Base-by-base conservation (phyloP, 805 yeast species). In the Candida ipomoeae region DNA sequence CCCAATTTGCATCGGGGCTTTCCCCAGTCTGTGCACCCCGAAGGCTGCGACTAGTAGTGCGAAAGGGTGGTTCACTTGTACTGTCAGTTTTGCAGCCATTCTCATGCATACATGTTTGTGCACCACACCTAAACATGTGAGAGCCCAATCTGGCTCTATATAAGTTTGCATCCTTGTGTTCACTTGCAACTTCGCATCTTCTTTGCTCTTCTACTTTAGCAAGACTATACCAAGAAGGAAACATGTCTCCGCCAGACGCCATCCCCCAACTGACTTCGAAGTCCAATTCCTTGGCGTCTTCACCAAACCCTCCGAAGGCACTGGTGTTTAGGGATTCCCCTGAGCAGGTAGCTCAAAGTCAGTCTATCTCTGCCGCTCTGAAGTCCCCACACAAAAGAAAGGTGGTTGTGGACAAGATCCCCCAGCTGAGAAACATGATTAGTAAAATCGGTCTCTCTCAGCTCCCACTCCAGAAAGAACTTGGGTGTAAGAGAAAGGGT, bases 381-480 rank as follows among this genome's bases (percentile, higher is more conserved):
- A 46, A 31, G 37, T 15, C 36, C 3, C 41, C 48, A 14, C 48
- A 36, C 35, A 44, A 44, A 48, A 49, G 54, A 46, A 53, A 53
- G 42, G 32, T 51, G 14, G 37, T 46, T 20, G 49, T 50, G 26
- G 58, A 55, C 21, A 46, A 54, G 21, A 49, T 55, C 14, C 58
- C 56, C 17, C 58, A 55, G 40, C 58, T 53, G 56, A 55, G 58
- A 42, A 42, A 44, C 34, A 40, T 50, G 40, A 49, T 54, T 8
- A 51, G 50, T 47, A 55, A 55, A 37, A 46, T 55, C n/a, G 58
- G 58, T 15, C 55, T 53, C n/a, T 13, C 51, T 13, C 48, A 50
- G 21, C 62, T 72, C 15, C 75, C 75, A 3, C 45, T 49, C 14
- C 75, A 71, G 52, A 63, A 64, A 43, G 63, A 62, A 49, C 47